Percentiles rank a stretch among this genome's conserved stretches.
Conservation (phyloP, 2,329 filamentous ascomycete species). For the Trichoderma sp. region DNA sequence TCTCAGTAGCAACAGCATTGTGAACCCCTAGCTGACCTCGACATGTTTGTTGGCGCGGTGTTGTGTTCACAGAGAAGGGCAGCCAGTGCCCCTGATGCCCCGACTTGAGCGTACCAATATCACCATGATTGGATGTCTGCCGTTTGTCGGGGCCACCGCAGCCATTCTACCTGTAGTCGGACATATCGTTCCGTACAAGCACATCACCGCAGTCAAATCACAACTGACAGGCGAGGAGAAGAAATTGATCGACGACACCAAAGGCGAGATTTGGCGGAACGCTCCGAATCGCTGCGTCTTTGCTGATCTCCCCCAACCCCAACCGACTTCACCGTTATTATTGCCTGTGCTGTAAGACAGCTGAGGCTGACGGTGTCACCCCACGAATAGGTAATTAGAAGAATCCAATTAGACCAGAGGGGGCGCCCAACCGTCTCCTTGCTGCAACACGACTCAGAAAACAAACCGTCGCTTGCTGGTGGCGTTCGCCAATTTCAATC, state of each 20-base stretch:
- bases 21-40: not conserved
- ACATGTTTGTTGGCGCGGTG: not conserved
- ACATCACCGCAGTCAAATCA: not conserved
- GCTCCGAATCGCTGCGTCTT: slow-evolving; percentile 19
- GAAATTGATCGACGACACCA: slow-evolving; percentile 7
- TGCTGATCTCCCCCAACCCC: slow-evolving; percentile 5
- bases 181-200: not conserved
- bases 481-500: not conserved
- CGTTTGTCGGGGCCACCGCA: not conserved
- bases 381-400: not conserved
- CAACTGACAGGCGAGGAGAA: not conserved
- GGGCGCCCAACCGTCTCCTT: not conserved
- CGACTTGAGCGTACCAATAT: not conserved
- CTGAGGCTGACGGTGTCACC: slow-evolving; percentile 2
- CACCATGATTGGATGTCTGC: not conserved
- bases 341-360: not conserved
- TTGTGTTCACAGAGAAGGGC: not conserved
- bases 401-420: not conserved
- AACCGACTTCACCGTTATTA: slow-evolving; percentile 6
- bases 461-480: not conserved
- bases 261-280: slow-evolving; percentile 17
- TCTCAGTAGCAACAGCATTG: not conserved
- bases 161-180: not conserved
- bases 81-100: not conserved
- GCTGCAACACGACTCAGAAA: not conserved